phyloP scores from a whole-genome alignment of 495 filamentous ascomycete species.

The Filosporella fistucella region DNA sequence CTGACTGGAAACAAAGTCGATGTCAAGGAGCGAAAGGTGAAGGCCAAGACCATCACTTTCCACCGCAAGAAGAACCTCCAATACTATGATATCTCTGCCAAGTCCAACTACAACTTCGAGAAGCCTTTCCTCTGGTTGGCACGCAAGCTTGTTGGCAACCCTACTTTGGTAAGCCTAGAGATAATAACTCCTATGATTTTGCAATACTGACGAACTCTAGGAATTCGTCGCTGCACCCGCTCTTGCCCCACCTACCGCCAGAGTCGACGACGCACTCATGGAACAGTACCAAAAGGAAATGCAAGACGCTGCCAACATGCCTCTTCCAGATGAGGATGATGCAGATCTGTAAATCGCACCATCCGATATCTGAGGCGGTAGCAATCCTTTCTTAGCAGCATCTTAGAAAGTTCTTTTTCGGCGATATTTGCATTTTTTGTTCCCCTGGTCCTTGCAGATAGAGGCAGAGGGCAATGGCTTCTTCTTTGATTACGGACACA shows the following conservation, averaged over 20 bases:
- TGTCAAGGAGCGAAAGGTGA: slow-evolving; percentile 99
- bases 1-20: slow-evolving; percentile 99
- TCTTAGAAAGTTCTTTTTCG: slow-evolving; percentile 25
- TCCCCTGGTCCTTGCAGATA: slow-evolving; percentile 20
- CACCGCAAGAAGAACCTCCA: slow-evolving; percentile 99
- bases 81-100: slow-evolving; percentile 99
- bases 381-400: slow-evolving; percentile 17
- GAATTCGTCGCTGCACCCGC: slow-evolving; percentile 97
- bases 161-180: slow-evolving; percentile 76
- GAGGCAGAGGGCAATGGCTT: slow-evolving; percentile 14
- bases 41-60: slow-evolving; percentile 99
- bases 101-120: slow-evolving; percentile 99
- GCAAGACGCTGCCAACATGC: slow-evolving; percentile 71
- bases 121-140: slow-evolving; percentile 99
- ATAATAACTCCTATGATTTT: too few species aligned
- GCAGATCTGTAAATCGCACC: slow-evolving; percentile 45
- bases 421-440: slow-evolving; percentile 25
- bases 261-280: slow-evolving; percentile 78
- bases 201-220: too few species aligned
- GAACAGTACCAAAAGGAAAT: slow-evolving; percentile 85
- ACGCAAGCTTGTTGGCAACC: slow-evolving; percentile 95
- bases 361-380: not conserved
- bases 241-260: slow-evolving; percentile 86
- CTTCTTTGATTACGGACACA: slow-evolving; percentile 17
- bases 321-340: slow-evolving; percentile 95